Percentiles rank a stretch among this genome's conserved stretches.
These are phyloP conservation scores for Quercus tomentella DNA, from an alignment of 331 rosid genomes.

Conservation along the genomic window DNA sequence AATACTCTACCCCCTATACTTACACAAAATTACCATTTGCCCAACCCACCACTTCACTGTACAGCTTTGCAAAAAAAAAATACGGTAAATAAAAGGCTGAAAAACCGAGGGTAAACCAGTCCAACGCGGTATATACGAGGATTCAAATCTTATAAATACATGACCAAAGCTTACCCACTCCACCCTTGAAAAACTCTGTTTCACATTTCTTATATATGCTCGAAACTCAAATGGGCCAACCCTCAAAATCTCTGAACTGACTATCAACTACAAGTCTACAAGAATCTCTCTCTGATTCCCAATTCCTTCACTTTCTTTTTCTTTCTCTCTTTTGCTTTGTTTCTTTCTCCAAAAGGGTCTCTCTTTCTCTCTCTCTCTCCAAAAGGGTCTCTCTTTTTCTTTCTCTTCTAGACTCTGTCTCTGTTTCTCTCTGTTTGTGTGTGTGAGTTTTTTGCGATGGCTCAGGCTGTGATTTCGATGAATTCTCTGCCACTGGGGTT, in stretches of 20 bases:
- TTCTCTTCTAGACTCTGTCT: not conserved
- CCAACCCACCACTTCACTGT: too few relatives aligned
- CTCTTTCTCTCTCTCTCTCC: not conserved
- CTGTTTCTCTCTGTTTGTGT: conserved; percentile 13
- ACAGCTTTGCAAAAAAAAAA: too few relatives aligned
- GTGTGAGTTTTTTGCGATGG: conserved; percentile 26
- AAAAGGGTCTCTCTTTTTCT: not conserved
- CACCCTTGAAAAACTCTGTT: not conserved
- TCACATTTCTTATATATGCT: not conserved
- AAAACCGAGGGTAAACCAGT: conserved; percentile 5
- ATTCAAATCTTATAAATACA: conserved; percentile 3
- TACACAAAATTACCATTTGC: too few relatives aligned
- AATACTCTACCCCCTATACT: too few relatives aligned
- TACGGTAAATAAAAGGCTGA: too few relatives aligned
- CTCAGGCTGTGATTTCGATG: conserved; percentile 30
- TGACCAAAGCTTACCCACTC: not conserved
- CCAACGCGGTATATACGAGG: conserved; percentile 32
- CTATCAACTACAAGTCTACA: not conserved
- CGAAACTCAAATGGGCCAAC: not conserved
- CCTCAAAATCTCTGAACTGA: not conserved
- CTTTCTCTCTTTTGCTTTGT: conserved; percentile 3
- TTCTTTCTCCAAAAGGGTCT: not conserved
- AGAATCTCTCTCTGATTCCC: conserved; percentile 20
- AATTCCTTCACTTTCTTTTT: not conserved
- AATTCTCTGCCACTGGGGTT: conserved; percentile 76